phyloP scores from a whole-genome alignment of 768 basidiomycete species.

The Phaeotremella fagi region DNA sequence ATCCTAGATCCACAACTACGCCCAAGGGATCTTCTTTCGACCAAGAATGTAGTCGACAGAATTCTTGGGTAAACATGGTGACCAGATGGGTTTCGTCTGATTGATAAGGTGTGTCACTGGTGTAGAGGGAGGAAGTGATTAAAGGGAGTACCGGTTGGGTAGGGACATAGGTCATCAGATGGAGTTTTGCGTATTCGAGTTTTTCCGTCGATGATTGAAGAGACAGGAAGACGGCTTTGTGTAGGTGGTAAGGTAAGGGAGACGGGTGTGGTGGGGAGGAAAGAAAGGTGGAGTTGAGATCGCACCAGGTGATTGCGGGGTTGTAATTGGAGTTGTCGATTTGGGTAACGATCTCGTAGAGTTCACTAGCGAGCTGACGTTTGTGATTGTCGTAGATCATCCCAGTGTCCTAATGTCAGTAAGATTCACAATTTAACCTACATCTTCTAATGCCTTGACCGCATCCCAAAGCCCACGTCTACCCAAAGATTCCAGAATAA shows the following conservation, averaged over 20 bases:
- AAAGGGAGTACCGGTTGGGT: slow-evolving; percentile 38
- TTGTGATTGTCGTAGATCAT: slow-evolving; percentile 20
- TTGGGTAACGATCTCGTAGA: slow-evolving; percentile 31
- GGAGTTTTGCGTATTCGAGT: slow-evolving; percentile 66
- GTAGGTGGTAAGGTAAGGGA: slow-evolving; percentile 80
- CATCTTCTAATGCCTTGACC: slow-evolving; percentile 35
- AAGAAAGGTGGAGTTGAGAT: slow-evolving; percentile 62
- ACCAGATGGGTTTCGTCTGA: slow-evolving; percentile 53
- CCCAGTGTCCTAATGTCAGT: slow-evolving; percentile 22
- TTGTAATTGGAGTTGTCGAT: slow-evolving; percentile 38
- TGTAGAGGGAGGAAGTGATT: slow-evolving; percentile 33
- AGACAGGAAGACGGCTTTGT: slow-evolving; percentile 83
- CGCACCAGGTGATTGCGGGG: slow-evolving; percentile 78
- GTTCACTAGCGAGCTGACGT: slow-evolving; percentile 15
- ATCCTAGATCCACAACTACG: slow-evolving; percentile 88
- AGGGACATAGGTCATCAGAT: slow-evolving; percentile 62
- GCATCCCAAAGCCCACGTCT: slow-evolving; percentile 42
- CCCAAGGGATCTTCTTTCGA: slow-evolving; percentile 80
- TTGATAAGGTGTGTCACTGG: slow-evolving; percentile 56
- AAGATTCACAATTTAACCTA: slow-evolving; percentile 3
- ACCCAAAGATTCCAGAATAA: slow-evolving; percentile 38
- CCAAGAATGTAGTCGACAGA: slow-evolving; percentile 79
- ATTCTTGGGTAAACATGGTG: slow-evolving; percentile 80
- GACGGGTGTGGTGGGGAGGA: slow-evolving; percentile 60
- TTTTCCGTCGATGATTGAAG: slow-evolving; percentile 57